These are phyloP conservation scores for Diaporthe caulivora DNA, from an alignment of 2,329 filamentous ascomycete species.

Conservation along the genomic window DNA sequence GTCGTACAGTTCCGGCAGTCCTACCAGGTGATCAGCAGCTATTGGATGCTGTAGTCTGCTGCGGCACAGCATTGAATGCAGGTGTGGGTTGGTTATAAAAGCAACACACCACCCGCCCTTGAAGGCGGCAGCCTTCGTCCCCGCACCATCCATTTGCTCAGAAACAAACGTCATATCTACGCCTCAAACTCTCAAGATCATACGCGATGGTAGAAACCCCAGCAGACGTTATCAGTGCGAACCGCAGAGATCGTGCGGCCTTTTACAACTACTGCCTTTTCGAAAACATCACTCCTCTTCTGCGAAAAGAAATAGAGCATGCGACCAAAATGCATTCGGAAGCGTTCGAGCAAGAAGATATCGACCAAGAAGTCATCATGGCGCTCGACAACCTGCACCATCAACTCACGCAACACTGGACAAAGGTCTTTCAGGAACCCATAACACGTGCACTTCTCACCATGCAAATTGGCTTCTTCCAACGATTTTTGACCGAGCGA, in stretches of 20 bases:
- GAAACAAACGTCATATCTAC: too few species aligned
- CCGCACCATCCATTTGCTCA: too few species aligned
- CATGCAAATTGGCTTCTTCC: neutral
- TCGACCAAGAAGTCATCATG: neutral
- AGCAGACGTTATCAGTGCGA: neutral
- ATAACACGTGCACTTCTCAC: neutral
- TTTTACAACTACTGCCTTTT: neutral
- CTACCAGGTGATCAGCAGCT: too few species aligned
- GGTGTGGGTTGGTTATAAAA: too few species aligned
- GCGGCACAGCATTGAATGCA: too few species aligned
- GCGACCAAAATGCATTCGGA: neutral
- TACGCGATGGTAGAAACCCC: neutral
- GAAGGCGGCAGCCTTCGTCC: too few species aligned
- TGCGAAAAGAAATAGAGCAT: neutral
- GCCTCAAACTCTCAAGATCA: too few species aligned
- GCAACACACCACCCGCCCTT: too few species aligned
- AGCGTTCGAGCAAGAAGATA: neutral
- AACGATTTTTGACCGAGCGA: neutral
- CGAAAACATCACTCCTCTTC: neutral
- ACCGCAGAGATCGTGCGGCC: neutral
- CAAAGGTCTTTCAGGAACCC: neutral
- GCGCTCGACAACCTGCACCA: neutral
- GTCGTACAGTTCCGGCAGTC: too few species aligned
- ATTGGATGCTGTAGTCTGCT: too few species aligned
- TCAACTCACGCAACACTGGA: neutral